These are phyloP conservation scores for Colletotrichum sp. DNA, from an alignment of 2,329 filamentous ascomycete genomes.

Conservation along the genomic window DNA sequence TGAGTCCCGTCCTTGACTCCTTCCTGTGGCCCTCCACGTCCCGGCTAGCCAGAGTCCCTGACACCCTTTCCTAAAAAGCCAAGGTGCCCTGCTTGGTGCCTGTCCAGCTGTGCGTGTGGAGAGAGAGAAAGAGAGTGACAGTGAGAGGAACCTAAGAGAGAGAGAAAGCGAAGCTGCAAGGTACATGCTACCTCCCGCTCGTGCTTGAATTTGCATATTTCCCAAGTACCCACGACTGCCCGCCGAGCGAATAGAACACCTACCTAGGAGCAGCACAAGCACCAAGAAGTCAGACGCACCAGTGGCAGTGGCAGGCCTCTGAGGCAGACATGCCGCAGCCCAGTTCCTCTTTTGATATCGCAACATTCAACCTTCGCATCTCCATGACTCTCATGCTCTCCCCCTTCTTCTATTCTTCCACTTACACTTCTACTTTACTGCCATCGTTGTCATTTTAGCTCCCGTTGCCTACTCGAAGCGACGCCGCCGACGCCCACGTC, in stretches of 20 bases:
- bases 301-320: slow-evolving; percentile 14
- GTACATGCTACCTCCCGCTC: not conserved
- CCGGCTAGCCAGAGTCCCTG: not conserved
- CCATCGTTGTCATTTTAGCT: slow-evolving; percentile 8
- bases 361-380: slow-evolving; percentile 17
- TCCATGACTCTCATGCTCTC: slow-evolving; percentile 6
- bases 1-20: not conserved
- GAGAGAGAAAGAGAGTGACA: not conserved
- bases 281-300: not conserved
- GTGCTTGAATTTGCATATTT: not conserved
- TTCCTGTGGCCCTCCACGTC: not conserved
- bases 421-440: not conserved
- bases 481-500: not conserved
- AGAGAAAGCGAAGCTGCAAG: not conserved
- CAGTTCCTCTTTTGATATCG: slow-evolving; percentile 16
- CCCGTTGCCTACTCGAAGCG: not conserved
- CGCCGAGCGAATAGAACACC: not conserved
- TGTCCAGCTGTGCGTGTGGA: not conserved
- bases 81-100: not conserved
- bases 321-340: slow-evolving; percentile 19
- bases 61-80: not conserved
- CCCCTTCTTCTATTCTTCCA: slow-evolving; percentile 3
- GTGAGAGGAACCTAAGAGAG: not conserved
- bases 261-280: not conserved
- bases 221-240: not conserved